Conservation (phyloP, 208 protist species). For the Leishmania tropica region DNA sequence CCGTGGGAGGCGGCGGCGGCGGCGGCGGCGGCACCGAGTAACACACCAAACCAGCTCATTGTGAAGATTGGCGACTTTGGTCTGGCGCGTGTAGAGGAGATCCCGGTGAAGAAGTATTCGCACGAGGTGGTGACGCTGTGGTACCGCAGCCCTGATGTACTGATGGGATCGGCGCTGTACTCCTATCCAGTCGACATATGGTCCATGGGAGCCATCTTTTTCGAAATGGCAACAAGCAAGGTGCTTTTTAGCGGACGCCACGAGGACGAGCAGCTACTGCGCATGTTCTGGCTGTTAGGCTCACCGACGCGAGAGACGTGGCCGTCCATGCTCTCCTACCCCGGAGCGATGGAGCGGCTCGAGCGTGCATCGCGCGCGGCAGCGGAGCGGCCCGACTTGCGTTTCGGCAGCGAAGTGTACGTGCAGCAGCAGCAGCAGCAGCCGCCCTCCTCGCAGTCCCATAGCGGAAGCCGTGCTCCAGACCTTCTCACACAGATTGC, state of each 20-base stretch:
- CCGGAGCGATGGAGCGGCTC: constrained; percentile 44
- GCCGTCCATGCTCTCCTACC: constrained; percentile 88
- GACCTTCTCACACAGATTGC: constrained; percentile 27
- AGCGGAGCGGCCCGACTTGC: constrained; percentile 21
- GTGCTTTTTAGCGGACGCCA: constrained; percentile 84
- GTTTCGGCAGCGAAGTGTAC: constrained; percentile 10
- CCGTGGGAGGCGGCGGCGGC: constrained; percentile 20
- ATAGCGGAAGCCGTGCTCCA: constrained; percentile 17
- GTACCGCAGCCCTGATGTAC: constrained; percentile 94
- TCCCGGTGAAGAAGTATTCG: constrained; percentile 93
- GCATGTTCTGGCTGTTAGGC: constrained; percentile 91
- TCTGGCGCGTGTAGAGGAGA: constrained; percentile 84
- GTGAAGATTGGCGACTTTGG: constrained; percentile 92
- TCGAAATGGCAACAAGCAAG: constrained; percentile 89
- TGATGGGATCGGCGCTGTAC: constrained; percentile 87
- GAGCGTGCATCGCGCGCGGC: constrained; percentile 30
- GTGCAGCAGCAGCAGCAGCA: constrained; percentile 19
- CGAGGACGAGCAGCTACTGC: constrained; percentile 91
- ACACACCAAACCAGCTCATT: constrained; percentile 33
- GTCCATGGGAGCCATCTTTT: constrained; percentile 95
- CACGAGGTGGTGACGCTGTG: constrained; percentile 94
- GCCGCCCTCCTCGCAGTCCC: neutral
- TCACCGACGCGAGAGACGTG: constrained; percentile 95
- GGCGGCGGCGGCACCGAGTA: constrained; percentile 5
- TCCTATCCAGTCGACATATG: constrained; percentile 92